Base-by-base conservation (phyloP, 805 yeast species). In the Saccharomyces kudriavzevii region DNA sequence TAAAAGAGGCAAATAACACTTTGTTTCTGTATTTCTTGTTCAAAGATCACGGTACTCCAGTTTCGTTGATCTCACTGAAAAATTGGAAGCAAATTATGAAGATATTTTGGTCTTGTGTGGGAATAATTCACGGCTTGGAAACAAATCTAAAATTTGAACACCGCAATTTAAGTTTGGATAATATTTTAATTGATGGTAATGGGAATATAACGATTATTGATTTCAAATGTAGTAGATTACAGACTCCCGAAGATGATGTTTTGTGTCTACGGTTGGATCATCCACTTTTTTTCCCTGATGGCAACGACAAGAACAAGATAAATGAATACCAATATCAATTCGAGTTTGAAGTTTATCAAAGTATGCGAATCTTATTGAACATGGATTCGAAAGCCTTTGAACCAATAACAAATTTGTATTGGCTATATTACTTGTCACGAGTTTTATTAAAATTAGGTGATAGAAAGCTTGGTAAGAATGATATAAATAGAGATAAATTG, bases 161-260 rank as follows among this genome's bases (percentile, higher is more conserved):
- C 61, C 74, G 92, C 47, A 88, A 85, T 64, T 67, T 86, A 54
- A 85, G 83, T 56, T 76, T 85, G 77, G 84, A 84, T 13, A 85
- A 85, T 61, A 71, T 85, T 51, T 69, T 83, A 13, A 70, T 85
- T 17, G 73, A 73, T 50, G 58, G 60, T n/a, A 54, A 61, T 10
- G 66, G 67, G n/a, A 72, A 71, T 53, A 81, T 81, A 4, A 77
- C 79, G 9, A 62, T 85, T 10, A 80, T 83, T 55, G 88, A 85
- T 58, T 79, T 78, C 58, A 77, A 84, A 11, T 71, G 81, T 28
- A 75, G 84, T 5, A 72, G 89, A 53, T 60, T 62, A 1, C 52
- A 55, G 20, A 56, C 50, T 8, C 48, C 30, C 49, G 52, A 47
- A 9, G 45, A 47, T 2, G 61, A 59, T 1, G 61, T 74, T 0